Base-by-base conservation (phyloP, 495 filamentous ascomycete genomes). In the Platismatia glauca region DNA sequence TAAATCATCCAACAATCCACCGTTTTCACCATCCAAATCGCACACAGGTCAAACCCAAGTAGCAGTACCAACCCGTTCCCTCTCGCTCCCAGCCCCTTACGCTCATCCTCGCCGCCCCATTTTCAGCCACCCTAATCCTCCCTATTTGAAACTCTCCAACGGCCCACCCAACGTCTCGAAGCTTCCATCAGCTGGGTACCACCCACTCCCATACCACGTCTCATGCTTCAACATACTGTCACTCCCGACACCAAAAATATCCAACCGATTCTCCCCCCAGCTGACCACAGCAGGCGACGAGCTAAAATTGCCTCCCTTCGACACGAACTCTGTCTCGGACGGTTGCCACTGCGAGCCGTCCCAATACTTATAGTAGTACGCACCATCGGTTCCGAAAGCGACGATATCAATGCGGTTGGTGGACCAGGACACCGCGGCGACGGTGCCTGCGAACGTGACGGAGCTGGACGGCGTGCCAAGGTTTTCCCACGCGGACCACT, bases 231-330 rank as follows among this genome's bases (percentile, higher is more conserved):
- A 44, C 18, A 52, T 27, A 7, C 27, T 44, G 3, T 38, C 31
- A 1, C 12, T n/a, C 0, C 71, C 69, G 11, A 67, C 38, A 2
- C 48, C 72, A 60, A 72, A 76, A 24, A 76, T 63, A 58, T 75
- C 73, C 9, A 75, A 59, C 35, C 71, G 67, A 55, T 71, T 70
- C 16, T 68, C 48, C 4, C 70, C 68, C 73, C 73, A 76, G 20
- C 52, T 62, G 1, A 76, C 68, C 0, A 69, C 62, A 0, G 59
- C 65, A 0, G 75, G 75, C 35, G 68, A 68, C 24, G 69, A 69
- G 6, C 65, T 64, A 33, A 67, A 69, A 5, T 59, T 55, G 24
- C 71, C 72, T 53, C 31, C 13, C 8, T 31, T 34, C 0, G 53
- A 13, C 8, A 41, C 16, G 31, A 52, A 48, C 11, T 44, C 29